Conservation (phyloP, 1,284 basidiomycete genomes). For the Singerocomus inundabilis region DNA sequence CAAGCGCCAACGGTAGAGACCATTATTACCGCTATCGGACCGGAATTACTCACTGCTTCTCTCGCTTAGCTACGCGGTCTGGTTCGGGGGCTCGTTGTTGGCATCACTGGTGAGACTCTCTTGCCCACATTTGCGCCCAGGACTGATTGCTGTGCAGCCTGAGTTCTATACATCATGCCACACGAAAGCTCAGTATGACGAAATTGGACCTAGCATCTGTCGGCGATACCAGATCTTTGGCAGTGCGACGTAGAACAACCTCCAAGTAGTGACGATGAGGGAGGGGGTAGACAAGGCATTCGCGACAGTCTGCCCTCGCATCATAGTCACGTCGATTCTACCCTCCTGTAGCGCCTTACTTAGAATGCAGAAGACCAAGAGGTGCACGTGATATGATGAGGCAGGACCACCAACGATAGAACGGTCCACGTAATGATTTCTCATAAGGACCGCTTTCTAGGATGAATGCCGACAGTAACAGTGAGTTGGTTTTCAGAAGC, state of each 20-base stretch:
- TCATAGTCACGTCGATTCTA: background rate
- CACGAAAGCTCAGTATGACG: conserved; percentile 96
- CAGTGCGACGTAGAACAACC: conserved; percentile 63
- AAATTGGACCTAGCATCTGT: conserved; percentile 95
- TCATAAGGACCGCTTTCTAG: conserved; percentile 1
- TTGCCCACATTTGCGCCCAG: background rate
- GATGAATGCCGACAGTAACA: conserved; percentile 16
- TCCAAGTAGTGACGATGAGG: background rate
- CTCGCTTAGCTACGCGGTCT: conserved; percentile 80
- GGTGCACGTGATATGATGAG: background rate
- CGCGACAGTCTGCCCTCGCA: background rate
- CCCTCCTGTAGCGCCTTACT: conserved; percentile 3
- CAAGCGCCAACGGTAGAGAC: conserved; percentile 84
- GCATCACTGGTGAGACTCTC: conserved; percentile 71
- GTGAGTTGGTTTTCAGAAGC: background rate
- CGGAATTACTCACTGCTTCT: conserved; percentile 8
- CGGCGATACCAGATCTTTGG: conserved; percentile 94
- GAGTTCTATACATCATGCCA: conserved; percentile 98
- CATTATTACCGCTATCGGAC: background rate
- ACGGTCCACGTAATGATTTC: conserved; percentile 1
- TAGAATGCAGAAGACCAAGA: conserved; percentile 11
- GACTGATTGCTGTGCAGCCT: conserved; percentile 51
- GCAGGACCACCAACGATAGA: background rate
- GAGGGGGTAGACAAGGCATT: background rate
- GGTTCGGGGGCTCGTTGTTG: conserved; percentile 96